Evolutionary conservation across 106 monocot species (phyloP), one percentile per base, ranked within the genome.

Genomic region (Allium fistulosum): DNA sequence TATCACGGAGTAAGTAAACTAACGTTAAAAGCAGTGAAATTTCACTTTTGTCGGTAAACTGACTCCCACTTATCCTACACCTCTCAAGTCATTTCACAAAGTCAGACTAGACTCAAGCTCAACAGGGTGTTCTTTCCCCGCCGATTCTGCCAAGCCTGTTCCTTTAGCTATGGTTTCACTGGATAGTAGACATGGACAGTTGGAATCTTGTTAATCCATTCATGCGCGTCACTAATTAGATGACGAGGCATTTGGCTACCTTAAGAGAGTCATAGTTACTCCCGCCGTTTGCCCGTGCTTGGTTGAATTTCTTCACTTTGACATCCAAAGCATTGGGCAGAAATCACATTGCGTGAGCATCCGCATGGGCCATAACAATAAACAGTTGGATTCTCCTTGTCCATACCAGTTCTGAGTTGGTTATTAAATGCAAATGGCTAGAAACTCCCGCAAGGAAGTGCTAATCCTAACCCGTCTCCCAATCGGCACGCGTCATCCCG

Each of bases 151-250:
- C 71, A 77, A 65, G 77, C 71, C 51, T 60, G 15, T 77, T 77
- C 72, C 75, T 77, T 87, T 83, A 82, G 80, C 49, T 81, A 80
- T 88, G 83, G 88, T 81, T 88, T 84, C 76, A 70, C 79, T 81
- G 74, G 88, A 88, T 88, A 79, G 81, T 84, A 81, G 74, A 79
- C 79, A 84, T 52, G 88, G 88, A 84, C 68, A 88, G 79, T 88
- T 76, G 76, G 84, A 88, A 84, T 81, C 88, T 88, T 74, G 68
- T 88, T 88, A 84, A 88, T 84, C 81, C 83, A 87, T 87, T 87
- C 77, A 87, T 80, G 82, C 53, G 53, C 53, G 53, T 15, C 65
- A 74, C 74, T 74, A 74, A 66, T 74, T 74, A 74, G 66, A 74
- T 74, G 62, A 69, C 79, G 83, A 83, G 83, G 79, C 83, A 83